Evolutionary conservation across 805 yeast species (phyloP).

Genomic region (Candida fluviatilis): DNA sequence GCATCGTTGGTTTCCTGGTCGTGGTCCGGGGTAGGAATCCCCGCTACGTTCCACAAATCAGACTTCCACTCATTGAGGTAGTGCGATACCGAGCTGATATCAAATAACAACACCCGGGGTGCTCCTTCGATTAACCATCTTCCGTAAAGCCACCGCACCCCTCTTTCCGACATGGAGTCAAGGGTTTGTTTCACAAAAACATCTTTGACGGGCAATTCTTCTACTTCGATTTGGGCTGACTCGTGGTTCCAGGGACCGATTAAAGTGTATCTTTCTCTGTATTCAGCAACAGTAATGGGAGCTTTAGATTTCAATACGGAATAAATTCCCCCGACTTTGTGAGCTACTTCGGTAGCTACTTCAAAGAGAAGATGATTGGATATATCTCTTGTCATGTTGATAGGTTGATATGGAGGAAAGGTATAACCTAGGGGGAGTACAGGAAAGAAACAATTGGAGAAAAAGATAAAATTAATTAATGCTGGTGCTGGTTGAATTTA

Average conservation of each 20-base stretch:
- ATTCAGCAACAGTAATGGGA: slow-evolving; percentile 93
- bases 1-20: slow-evolving; percentile 92
- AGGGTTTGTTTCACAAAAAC: slow-evolving; percentile 56
- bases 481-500: no score
- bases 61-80: slow-evolving; percentile 89
- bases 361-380: slow-evolving; percentile 85
- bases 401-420: no score
- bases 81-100: slow-evolving; percentile 65
- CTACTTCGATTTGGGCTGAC: slow-evolving; percentile 78
- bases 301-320: slow-evolving; percentile 96
- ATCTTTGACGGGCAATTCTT: slow-evolving; percentile 58
- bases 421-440: no score
- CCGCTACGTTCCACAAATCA: slow-evolving; percentile 86
- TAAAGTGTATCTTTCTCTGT: slow-evolving; percentile 77
- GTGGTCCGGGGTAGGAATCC: slow-evolving; percentile 88
- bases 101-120: slow-evolving; percentile 87
- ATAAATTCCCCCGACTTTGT: slow-evolving; percentile 96
- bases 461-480: no score
- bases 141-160: slow-evolving; percentile 81
- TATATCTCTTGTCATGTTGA: slow-evolving; percentile 72
- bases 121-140: slow-evolving; percentile 98
- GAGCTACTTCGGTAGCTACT: slow-evolving; percentile 96
- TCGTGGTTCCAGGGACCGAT: slow-evolving; percentile 81
- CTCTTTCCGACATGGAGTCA: slow-evolving; percentile 76
- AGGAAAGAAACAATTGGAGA: neutral